Conservation (phyloP, 2,329 filamentous ascomycete genomes). For the Monosporascus sp. region DNA sequence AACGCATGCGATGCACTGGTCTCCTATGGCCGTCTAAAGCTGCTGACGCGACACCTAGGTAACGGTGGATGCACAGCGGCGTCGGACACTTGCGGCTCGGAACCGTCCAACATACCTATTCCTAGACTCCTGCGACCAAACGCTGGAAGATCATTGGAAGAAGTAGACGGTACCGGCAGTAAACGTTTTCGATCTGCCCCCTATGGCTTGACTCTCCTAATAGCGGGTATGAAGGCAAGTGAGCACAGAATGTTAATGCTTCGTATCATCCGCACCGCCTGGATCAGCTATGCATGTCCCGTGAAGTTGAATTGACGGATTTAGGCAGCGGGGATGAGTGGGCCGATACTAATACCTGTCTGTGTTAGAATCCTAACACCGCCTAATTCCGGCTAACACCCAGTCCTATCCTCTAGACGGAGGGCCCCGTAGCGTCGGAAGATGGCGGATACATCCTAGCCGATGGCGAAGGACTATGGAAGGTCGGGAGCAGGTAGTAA, state of each 20-base stretch:
- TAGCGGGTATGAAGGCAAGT: too few species aligned
- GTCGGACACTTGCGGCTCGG: background rate
- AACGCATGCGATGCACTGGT: background rate
- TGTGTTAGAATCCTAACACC: background rate
- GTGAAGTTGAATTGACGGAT: background rate
- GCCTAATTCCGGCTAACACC: background rate
- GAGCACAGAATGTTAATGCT: background rate
- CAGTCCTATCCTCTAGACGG: background rate
- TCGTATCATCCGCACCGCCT: background rate
- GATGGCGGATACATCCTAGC: background rate
- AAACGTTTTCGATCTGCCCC: background rate
- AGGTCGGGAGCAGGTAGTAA: background rate
- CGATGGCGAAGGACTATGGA: background rate
- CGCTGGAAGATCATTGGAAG: background rate
- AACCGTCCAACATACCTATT: background rate
- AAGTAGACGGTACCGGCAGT: background rate
- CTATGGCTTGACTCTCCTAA: background rate
- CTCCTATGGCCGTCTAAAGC: too few species aligned
- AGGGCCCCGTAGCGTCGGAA: background rate
- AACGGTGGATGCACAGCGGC: background rate
- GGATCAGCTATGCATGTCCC: background rate
- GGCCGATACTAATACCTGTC: background rate
- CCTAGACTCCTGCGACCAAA: background rate
- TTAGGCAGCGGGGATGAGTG: background rate
- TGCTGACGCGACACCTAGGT: background rate